phyloP scores from a whole-genome alignment of 2,329 filamentous ascomycete species.

The Hypoxylon sp. region DNA sequence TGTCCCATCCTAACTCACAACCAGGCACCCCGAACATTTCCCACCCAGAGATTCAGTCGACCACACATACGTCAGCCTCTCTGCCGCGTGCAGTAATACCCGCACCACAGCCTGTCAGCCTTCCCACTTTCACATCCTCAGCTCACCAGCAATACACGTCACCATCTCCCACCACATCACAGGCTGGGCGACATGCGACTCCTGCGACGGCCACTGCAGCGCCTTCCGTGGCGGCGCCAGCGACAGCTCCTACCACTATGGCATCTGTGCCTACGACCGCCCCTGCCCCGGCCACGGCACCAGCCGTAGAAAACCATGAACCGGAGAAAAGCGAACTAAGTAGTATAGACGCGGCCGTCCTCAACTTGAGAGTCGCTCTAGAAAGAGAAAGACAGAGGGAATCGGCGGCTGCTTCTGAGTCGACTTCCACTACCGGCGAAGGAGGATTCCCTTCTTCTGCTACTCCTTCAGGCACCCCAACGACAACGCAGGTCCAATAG shows the following conservation, averaged over 20 bases:
- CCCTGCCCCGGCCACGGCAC: slow-evolving; percentile 7
- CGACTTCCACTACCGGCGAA: slow-evolving; percentile 19
- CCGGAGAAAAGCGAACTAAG: slow-evolving; percentile 44
- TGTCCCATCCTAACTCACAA: slow-evolving; percentile 43
- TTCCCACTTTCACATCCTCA: slow-evolving; percentile 46
- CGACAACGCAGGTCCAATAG: slow-evolving; percentile 36
- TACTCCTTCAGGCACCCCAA: slow-evolving; percentile 26
- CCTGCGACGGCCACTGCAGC: slow-evolving; percentile 12
- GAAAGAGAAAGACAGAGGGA: slow-evolving; percentile 38
- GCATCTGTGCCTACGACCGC: slow-evolving; percentile 6
- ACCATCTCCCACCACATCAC: slow-evolving; percentile 17
- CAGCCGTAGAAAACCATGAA: slow-evolving; percentile 19
- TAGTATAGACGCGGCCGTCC: slow-evolving; percentile 48
- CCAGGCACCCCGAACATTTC: slow-evolving; percentile 42
- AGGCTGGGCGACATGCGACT: slow-evolving; percentile 25
- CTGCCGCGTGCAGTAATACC: slow-evolving; percentile 48
- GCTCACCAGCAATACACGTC: slow-evolving; percentile 39
- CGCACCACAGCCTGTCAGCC: slow-evolving; percentile 50
- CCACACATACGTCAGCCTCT: slow-evolving; percentile 34
- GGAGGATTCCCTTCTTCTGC: slow-evolving; percentile 11
- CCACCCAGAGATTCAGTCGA: slow-evolving; percentile 42
- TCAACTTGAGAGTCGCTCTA: slow-evolving; percentile 48
- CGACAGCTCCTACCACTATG: slow-evolving; percentile 7
- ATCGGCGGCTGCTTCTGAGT: slow-evolving; percentile 29
- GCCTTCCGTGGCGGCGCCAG: slow-evolving; percentile 15